Evolutionary conservation across 1,284 basidiomycete genomes (phyloP), one percentile per base, ranked within the genome.

Genomic region (Coniferiporia weirii): DNA sequence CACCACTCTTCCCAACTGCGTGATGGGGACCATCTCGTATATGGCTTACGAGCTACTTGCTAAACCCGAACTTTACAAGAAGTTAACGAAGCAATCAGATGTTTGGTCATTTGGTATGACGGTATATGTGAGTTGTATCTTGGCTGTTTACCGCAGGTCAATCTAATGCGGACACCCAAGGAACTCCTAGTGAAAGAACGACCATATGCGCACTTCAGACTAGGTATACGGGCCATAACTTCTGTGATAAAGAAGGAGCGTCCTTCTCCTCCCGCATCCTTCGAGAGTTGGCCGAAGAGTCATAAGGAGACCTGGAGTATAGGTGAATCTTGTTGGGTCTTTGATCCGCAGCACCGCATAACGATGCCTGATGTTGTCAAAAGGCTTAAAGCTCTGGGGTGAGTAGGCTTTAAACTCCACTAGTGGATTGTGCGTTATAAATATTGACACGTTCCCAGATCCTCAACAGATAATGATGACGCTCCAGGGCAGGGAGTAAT

Each of bases 31-130:
- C 2, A 15, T 40, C 38, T 7, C 3, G 15, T 40, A 5, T 2
- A 27, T 34, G 12, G 45, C 58, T 40, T 34, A 45, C 43, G 53
- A 54, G 27, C n/a, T 46, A 15, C 3, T 40, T 40, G 38, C 8
- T 15, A 10, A 40, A 2, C 12, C 12, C 8, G 38, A 40, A 2
- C 2, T 15, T 3, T 40, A 40, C 38, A 43, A 22, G 12, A 22
- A 36, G 19, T 27, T 48, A 32, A 35, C 58, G 15, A 43, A 50
- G 38, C 10, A 54, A 43, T n/a, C 52, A 13, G 58, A 59, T 35
- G 52, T 59, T 2, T 59, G 58, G 58, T 44, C 58, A 17, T 59
- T 59, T 44, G 52, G 52, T 8, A 59, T 59, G 58, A 59, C 58
- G 13, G 32, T 51, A 8, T 55, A 38, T 32, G 58, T 59, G 20